A percentile compares a stretch with the other conserved stretches of the same genome.
These are phyloP conservation scores for Chalaropsis ovoidea DNA, from an alignment of 2,329 filamentous ascomycete species.

Conservation along the genomic window DNA sequence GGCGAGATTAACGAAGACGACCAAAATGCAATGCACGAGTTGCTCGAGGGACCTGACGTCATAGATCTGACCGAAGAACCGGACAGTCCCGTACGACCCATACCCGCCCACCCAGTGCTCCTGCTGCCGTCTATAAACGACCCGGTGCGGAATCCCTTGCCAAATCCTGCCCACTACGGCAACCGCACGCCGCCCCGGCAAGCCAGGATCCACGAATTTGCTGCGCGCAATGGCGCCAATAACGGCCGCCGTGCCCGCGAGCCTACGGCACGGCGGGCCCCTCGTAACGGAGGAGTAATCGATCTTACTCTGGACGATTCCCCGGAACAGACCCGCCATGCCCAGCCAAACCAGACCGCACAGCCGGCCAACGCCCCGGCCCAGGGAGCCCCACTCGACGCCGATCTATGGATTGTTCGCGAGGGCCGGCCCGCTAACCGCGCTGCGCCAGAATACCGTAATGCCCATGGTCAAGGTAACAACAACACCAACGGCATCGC, in stretches of 20 bases:
- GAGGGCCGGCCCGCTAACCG: not conserved
- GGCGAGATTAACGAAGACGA: conserved; percentile 33
- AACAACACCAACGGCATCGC: not conserved
- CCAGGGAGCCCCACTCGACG: not conserved
- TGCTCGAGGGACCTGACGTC: conserved; percentile 29
- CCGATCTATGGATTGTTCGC: not conserved
- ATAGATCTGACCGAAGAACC: conserved; percentile 45
- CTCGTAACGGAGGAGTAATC: conserved; percentile 33
- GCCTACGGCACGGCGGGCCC: not conserved
- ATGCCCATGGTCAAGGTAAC: not conserved
- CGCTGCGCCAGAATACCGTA: not conserved
- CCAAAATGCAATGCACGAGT: conserved; percentile 16
- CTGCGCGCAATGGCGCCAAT: not conserved
- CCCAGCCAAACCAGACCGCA: not conserved
- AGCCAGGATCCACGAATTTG: not conserved
- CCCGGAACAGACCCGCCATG: not conserved
- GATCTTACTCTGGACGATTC: conserved; percentile 44
- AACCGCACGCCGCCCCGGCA: not conserved
- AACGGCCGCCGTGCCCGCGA: conserved; percentile 6
- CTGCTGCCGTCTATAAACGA: conserved; percentile 31
- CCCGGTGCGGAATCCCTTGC: conserved; percentile 34
- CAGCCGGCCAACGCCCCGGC: not conserved
- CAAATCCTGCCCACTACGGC: conserved; percentile 36
- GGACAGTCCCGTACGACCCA: conserved; percentile 35
- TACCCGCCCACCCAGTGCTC: not conserved